phyloP scores from a whole-genome alignment of 2,329 filamentous ascomycete species.

The Cyphellophora europaea region DNA sequence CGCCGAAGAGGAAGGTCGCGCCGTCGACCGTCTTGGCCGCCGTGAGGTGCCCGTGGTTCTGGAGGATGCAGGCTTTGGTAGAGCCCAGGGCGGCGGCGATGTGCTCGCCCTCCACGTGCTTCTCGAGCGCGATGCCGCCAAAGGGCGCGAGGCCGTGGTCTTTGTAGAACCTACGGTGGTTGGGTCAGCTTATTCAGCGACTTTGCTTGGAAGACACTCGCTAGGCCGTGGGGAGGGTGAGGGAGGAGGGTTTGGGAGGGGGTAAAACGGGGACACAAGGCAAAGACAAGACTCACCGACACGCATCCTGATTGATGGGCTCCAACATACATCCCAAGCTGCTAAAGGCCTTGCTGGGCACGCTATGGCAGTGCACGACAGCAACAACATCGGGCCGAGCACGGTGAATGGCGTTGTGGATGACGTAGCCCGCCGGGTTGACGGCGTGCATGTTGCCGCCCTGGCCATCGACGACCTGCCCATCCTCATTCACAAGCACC shows the following conservation, averaged over 20 bases:
- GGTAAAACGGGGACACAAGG: too few species aligned
- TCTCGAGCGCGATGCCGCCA: slow-evolving; percentile 29
- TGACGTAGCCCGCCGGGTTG: slow-evolving; percentile 46
- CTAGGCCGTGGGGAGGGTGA: too few species aligned
- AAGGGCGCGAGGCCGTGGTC: slow-evolving; percentile 30
- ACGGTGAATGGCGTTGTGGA: slow-evolving; percentile 51
- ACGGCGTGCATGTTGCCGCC: slow-evolving; percentile 28
- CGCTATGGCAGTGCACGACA: slow-evolving; percentile 49
- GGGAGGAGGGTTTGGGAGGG: too few species aligned
- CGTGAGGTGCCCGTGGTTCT: slow-evolving; percentile 47
- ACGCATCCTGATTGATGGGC: slow-evolving; percentile 45
- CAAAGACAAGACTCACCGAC: slow-evolving; percentile 6
- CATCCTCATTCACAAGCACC: slow-evolving; percentile 29
- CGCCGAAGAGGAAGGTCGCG: slow-evolving; percentile 45
- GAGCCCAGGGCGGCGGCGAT: slow-evolving; percentile 35
- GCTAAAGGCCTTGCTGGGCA: slow-evolving; percentile 54
- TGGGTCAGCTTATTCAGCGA: too few species aligned
- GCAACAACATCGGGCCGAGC: slow-evolving; percentile 50
- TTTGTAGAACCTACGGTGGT: slow-evolving; percentile 20
- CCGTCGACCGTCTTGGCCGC: slow-evolving; percentile 41
- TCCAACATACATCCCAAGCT: slow-evolving; percentile 50
- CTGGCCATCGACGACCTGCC: slow-evolving; percentile 26
- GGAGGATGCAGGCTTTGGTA: slow-evolving; percentile 44
- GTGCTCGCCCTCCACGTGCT: slow-evolving; percentile 26
- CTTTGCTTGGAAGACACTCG: too few species aligned